Evolutionary conservation across 1,284 basidiomycete species (phyloP).

Genomic region (Ceratobasidium sp.): DNA sequence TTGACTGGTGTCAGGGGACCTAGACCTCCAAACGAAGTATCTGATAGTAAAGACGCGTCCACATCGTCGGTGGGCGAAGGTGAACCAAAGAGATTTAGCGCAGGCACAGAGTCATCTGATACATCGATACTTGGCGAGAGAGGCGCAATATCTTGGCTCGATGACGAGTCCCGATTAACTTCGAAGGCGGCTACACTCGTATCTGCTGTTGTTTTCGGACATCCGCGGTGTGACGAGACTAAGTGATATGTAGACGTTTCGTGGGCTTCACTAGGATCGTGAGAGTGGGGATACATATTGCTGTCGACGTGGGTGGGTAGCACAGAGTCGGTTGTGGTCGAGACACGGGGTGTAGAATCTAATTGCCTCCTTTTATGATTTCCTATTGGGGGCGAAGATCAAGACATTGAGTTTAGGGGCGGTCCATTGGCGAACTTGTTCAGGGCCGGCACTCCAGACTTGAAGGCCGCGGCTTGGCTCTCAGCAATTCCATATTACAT

Average conservation of each 20-base stretch:
- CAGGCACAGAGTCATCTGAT: conserved; percentile 30
- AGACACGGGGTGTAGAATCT: background rate
- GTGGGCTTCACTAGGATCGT: background rate
- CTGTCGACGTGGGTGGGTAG: background rate
- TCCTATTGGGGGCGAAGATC: conserved; percentile 2
- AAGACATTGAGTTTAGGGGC: conserved; percentile 26
- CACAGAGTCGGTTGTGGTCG: conserved; percentile 11
- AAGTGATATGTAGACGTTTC: background rate
- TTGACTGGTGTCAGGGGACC: conserved; percentile 30
- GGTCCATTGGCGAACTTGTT: conserved; percentile 4
- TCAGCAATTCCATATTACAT: conserved; percentile 7
- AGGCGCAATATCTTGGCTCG: conserved; percentile 9
- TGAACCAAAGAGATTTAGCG: conserved; percentile 13
- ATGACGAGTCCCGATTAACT: too few relatives aligned
- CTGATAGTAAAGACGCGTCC: conserved; percentile 8
- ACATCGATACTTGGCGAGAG: conserved; percentile 15
- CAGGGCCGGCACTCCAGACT: conserved; percentile 8
- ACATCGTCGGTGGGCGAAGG: conserved; percentile 17
- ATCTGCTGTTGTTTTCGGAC: conserved; percentile 1
- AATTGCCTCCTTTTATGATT: conserved; percentile 23
- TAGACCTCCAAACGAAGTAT: background rate
- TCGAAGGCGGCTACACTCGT: too few relatives aligned
- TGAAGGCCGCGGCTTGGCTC: background rate
- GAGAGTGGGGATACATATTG: conserved; percentile 4
- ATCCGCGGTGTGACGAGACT: background rate